A percentile compares a stretch with the other conserved stretches of the same genome.
phyloP scores from a whole-genome alignment of 805 yeast species.

The Metschnikowia borealis region DNA sequence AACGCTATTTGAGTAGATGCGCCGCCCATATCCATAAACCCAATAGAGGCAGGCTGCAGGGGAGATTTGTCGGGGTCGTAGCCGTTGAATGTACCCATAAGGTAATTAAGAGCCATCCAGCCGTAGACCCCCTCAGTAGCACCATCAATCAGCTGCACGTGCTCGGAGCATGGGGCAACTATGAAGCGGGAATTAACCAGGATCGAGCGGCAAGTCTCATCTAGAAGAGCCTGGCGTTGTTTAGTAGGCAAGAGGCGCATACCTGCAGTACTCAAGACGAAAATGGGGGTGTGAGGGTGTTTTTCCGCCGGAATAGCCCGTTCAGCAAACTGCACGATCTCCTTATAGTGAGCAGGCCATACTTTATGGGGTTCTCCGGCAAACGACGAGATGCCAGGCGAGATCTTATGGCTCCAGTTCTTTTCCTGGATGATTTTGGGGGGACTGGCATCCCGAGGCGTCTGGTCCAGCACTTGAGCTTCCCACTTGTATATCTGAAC shows the following conservation, averaged over 20 bases:
- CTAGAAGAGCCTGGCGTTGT: conserved; percentile 51
- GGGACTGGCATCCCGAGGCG: conserved; percentile 41
- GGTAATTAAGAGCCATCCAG: conserved; percentile 88
- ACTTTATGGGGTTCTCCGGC: conserved; percentile 44
- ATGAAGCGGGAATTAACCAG: conserved; percentile 52
- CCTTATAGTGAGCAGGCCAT: conserved; percentile 68
- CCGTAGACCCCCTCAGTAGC: conserved; percentile 94
- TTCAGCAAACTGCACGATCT: conserved; percentile 65
- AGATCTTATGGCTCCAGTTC: conserved; percentile 66
- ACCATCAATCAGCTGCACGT: conserved; percentile 87
- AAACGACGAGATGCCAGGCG: conserved; percentile 82
- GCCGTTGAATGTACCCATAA: conserved; percentile 59
- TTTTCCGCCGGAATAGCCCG: conserved; percentile 60
- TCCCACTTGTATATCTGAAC: conserved; percentile 81
- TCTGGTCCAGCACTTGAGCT: conserved; percentile 8
- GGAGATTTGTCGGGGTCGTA: conserved; percentile 20
- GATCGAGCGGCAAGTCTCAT: conserved; percentile 57
- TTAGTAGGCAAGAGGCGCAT: conserved; percentile 71
- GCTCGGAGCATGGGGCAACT: conserved; percentile 58
- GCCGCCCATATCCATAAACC: conserved; percentile 99
- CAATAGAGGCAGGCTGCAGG: conserved; percentile 56
- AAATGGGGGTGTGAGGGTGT: conserved; percentile 73
- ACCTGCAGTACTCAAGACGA: conserved; percentile 94
- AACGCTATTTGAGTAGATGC: conserved; percentile 96
- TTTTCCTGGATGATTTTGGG: conserved; percentile 63